A percentile compares a stretch with the other conserved stretches of the same genome.
Conservation (phyloP, 805 yeast genomes). For the Lachancea thermotolerans region DNA sequence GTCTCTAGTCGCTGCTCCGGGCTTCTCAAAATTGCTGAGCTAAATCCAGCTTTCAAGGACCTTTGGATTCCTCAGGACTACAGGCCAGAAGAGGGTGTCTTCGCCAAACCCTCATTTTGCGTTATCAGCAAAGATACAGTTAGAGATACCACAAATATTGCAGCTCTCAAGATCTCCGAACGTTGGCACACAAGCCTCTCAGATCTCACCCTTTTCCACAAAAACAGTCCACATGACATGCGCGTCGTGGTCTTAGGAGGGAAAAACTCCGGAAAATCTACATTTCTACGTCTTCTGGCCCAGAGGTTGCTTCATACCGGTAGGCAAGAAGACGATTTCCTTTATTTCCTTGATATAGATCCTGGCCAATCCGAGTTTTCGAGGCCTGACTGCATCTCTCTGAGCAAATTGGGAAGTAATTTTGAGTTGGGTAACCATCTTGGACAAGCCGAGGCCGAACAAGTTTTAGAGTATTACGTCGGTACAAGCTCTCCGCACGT, state of each 20-base stretch:
- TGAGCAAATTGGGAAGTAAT: constrained; percentile 29
- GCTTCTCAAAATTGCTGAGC: constrained; percentile 11
- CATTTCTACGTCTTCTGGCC: constrained; percentile 48
- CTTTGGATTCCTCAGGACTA: constrained; percentile 20
- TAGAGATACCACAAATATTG: constrained; percentile 2
- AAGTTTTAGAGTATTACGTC: constrained; percentile 34
- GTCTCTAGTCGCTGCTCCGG: constrained; percentile 14
- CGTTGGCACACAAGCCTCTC: constrained; percentile 22
- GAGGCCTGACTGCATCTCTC: constrained; percentile 61
- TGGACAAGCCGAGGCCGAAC: constrained; percentile 16
- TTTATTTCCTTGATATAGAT: constrained; percentile 66
- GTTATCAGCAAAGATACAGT: background rate
- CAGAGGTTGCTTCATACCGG: constrained; percentile 37
- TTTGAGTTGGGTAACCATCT: constrained; percentile 21
- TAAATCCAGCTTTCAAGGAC: constrained; percentile 17
- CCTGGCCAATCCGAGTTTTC: constrained; percentile 86
- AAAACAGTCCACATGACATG: constrained; percentile 20
- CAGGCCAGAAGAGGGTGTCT: background rate
- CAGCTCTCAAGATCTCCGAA: constrained; percentile 14
- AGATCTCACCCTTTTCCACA: constrained; percentile 17
- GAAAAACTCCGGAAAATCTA: constrained; percentile 80
- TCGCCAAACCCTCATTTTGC: constrained; percentile 1
- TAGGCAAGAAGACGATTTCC: constrained; percentile 19
- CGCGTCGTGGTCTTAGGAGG: constrained; percentile 36
- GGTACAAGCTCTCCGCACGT: constrained; percentile 68